These are phyloP conservation scores for Syzygium malaccense DNA, from an alignment of 441 rosid genomes.

Conservation along the genomic window DNA sequence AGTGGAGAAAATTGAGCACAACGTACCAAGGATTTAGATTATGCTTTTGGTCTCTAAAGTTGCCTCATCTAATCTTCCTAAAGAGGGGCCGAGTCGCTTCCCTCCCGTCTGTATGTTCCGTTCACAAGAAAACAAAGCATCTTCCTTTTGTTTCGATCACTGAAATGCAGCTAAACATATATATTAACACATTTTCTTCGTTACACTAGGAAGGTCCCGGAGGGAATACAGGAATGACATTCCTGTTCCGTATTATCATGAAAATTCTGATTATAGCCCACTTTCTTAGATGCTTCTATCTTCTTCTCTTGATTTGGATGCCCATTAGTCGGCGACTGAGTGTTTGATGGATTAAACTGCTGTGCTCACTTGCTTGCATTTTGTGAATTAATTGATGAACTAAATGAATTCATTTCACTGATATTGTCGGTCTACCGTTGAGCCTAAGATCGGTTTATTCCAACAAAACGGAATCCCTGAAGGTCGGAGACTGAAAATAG, in stretches of 20 bases:
- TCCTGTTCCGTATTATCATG: not conserved
- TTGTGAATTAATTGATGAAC: not conserved
- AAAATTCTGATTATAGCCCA: not conserved
- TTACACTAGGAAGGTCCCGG: not conserved
- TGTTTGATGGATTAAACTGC: not conserved
- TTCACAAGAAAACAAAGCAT: not conserved
- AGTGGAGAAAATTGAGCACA: not conserved
- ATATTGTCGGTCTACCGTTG: not conserved
- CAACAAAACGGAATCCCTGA: not conserved
- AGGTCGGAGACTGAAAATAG: not conserved
- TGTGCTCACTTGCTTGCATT: not conserved
- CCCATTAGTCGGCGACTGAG: not conserved
- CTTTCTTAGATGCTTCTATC: not conserved
- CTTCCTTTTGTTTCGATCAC: not conserved
- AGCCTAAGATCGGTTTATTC: not conserved
- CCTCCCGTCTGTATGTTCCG: not conserved
- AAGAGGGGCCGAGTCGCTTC: not conserved
- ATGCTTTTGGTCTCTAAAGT: not conserved
- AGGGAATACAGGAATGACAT: not conserved
- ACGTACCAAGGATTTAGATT: not conserved
- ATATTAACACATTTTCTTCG: not conserved
- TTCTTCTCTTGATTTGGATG: not conserved
- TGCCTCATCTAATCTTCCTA: not conserved
- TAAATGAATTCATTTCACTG: not conserved
- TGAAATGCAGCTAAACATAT: not conserved